Evolutionary conservation across 2,329 filamentous ascomycete species (phyloP).

Genomic region (Aureobasidium sp.): DNA sequence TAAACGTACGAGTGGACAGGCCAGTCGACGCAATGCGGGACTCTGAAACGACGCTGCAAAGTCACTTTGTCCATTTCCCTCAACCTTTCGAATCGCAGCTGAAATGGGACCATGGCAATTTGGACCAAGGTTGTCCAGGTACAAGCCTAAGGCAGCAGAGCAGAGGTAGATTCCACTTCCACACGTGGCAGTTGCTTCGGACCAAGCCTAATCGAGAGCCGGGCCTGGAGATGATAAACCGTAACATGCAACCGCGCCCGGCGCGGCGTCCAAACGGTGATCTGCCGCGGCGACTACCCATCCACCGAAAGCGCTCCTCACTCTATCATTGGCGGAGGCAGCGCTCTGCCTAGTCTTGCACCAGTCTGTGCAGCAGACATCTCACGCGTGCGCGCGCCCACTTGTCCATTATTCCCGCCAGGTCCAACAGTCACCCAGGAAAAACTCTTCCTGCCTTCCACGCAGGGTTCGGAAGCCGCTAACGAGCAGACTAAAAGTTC

Average conservation of each 20-base stretch:
- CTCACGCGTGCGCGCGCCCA: constrained; percentile 10
- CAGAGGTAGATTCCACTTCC: neutral
- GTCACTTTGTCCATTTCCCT: neutral
- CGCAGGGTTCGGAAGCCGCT: constrained; percentile 13
- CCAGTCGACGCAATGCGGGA: neutral
- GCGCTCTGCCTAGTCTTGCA: neutral
- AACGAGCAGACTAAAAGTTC: constrained; percentile 11
- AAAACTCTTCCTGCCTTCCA: constrained; percentile 10
- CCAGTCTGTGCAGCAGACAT: constrained; percentile 14
- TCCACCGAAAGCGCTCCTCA: neutral
- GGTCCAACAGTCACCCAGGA: constrained; percentile 10
- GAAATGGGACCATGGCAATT: neutral
- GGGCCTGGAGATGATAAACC: neutral
- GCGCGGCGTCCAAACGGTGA: constrained; percentile 9
- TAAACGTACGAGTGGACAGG: neutral
- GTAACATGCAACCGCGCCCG: constrained; percentile 10
- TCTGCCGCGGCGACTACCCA: constrained; percentile 4
- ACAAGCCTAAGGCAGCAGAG: neutral
- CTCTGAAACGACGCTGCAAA: constrained; percentile 5
- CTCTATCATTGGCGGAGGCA: constrained; percentile 1
- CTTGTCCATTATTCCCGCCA: constrained; percentile 11
- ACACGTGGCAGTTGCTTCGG: constrained; percentile 15
- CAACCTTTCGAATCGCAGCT: neutral
- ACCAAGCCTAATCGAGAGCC: constrained; percentile 10
- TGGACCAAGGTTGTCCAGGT: neutral